Percentiles rank a stretch among this genome's conserved stretches.
Evolutionary conservation across 768 basidiomycete genomes (phyloP).

Genomic region (Termitomyces sp.): DNA sequence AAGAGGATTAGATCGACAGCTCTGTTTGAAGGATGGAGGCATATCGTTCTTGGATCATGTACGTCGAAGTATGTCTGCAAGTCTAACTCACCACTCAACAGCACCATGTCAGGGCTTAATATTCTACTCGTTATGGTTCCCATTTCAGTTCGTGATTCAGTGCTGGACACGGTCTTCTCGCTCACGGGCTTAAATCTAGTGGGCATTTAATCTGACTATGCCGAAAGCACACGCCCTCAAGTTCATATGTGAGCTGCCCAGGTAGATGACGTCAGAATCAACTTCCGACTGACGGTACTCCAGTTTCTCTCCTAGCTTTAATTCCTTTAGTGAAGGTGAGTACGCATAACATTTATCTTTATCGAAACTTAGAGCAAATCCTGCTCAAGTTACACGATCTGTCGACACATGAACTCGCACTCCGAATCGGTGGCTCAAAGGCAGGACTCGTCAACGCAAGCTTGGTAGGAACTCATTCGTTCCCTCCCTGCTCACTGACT

Average conservation of each 20-base stretch:
- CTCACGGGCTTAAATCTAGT: constrained; percentile 30
- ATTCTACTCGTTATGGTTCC: constrained; percentile 61
- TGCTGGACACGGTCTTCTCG: neutral
- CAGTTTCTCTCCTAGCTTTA: constrained; percentile 65
- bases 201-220: constrained; percentile 44
- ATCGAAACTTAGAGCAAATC: neutral
- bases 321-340: constrained; percentile 73
- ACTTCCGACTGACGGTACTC: neutral
- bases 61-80: constrained; percentile 15
- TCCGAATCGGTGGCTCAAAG: constrained; percentile 70
- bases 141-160: constrained; percentile 46
- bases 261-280: neutral
- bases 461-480: constrained; percentile 42
- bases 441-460: constrained; percentile 80
- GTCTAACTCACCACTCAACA: neutral
- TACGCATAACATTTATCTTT: neutral
- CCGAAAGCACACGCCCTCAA: constrained; percentile 46
- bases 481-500: neutral
- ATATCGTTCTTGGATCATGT: constrained; percentile 55
- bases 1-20: neutral
- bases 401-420: constrained; percentile 64
- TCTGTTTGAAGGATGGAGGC: constrained; percentile 40
- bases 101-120: constrained; percentile 54
- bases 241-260: constrained; percentile 44
- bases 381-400: constrained; percentile 64